Conservation (phyloP, 495 filamentous ascomycete species). For the Jackrogersella minutella region DNA sequence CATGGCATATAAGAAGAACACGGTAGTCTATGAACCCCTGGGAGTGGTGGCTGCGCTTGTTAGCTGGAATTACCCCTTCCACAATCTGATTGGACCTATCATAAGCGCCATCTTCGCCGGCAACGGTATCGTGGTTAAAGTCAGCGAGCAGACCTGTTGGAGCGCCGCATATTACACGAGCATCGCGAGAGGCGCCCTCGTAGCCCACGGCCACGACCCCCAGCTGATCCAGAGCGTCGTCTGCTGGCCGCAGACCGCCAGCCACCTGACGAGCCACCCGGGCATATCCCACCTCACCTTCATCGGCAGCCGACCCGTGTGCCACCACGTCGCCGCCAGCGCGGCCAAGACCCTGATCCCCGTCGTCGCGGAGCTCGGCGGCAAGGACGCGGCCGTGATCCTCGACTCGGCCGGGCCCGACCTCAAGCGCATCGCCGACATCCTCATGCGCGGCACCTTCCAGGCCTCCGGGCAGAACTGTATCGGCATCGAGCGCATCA, state of each 20-base stretch:
- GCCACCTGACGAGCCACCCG: conserved; percentile 85
- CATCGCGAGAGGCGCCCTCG: conserved; percentile 78
- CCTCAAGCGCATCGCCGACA: conserved; percentile 73
- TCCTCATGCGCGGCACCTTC: conserved; percentile 90
- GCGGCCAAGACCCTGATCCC: conserved; percentile 86
- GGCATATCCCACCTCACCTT: conserved; percentile 93
- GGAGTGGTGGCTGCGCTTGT: conserved; percentile 92
- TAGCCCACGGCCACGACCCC: conserved; percentile 83
- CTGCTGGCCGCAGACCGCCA: conserved; percentile 85
- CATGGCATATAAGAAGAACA: conserved; percentile 95
- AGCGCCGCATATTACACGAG: conserved; percentile 79
- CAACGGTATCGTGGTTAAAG: conserved; percentile 90
- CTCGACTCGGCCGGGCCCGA: conserved; percentile 78
- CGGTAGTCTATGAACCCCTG: conserved; percentile 88
- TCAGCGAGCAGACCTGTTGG: conserved; percentile 94
- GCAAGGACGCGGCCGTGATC: conserved; percentile 94
- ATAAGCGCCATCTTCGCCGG: conserved; percentile 93
- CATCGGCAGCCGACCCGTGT: conserved; percentile 89
- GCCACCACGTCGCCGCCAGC: conserved; percentile 84
- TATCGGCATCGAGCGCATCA: conserved; percentile 93
- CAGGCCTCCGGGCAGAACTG: conserved; percentile 98
- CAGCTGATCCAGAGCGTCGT: conserved; percentile 83
- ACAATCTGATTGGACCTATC: conserved; percentile 91
- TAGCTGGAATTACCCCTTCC: conserved; percentile 97
- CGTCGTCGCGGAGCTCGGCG: conserved; percentile 87